Percentiles rank a stretch among this genome's conserved stretches.
These are phyloP conservation scores for Uronychia setigera DNA, from an alignment of 73 alveolate genomes.

Conservation along the genomic window DNA sequence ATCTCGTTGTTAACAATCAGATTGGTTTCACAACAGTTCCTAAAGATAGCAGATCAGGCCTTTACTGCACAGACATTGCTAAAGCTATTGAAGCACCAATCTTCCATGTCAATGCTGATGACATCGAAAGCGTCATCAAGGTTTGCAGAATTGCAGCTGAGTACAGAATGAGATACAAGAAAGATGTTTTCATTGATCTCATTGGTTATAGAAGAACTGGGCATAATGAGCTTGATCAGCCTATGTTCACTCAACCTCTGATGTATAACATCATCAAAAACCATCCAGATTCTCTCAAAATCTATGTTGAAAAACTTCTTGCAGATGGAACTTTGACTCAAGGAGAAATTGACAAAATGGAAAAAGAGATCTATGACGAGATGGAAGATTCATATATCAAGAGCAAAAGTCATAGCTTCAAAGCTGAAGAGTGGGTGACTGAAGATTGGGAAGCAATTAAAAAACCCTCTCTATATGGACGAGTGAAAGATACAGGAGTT, in stretches of 20 bases:
- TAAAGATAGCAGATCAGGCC: conserved; percentile 82
- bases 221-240: conserved; percentile 97
- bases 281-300: neutral
- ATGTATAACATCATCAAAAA: conserved; percentile 74
- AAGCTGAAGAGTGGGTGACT: conserved; percentile 69
- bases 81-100: conserved; percentile 92
- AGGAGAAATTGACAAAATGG: conserved; percentile 43
- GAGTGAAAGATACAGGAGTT: conserved; percentile 81
- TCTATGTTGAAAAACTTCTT: conserved; percentile 71
- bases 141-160: conserved; percentile 81
- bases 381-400: conserved; percentile 34
- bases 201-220: conserved; percentile 95
- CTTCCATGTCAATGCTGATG: conserved; percentile 94
- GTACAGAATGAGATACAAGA: conserved; percentile 68
- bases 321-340: conserved; percentile 69
- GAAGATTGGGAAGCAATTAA: conserved; percentile 79
- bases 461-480: conserved; percentile 33
- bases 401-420: conserved; percentile 39
- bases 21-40: conserved; percentile 96
- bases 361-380: conserved; percentile 20
- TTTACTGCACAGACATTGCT: conserved; percentile 88
- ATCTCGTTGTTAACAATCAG: conserved; percentile 91
- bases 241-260: conserved; percentile 86
- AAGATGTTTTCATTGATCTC: conserved; percentile 81
- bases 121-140: conserved; percentile 58